Evolutionary conservation across 2,329 filamentous ascomycete genomes (phyloP).

Genomic region (Knufia fluminis): DNA sequence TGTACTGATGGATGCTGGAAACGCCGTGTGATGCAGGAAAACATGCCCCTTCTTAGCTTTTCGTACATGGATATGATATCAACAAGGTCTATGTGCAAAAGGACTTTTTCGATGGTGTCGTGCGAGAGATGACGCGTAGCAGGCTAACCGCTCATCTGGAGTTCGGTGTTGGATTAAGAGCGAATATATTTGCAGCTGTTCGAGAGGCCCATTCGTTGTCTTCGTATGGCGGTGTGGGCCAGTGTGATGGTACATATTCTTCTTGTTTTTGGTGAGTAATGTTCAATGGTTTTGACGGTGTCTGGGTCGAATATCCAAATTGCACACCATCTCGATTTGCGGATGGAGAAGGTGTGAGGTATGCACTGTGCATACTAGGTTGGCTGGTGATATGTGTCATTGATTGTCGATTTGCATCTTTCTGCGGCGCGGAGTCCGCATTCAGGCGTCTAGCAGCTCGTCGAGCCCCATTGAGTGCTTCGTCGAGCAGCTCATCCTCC

Average conservation of each 20-base stretch:
- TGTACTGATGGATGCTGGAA: neutral
- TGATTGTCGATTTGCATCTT: constrained; percentile 30
- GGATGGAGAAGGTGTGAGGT: constrained; percentile 67
- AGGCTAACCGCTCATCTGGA: constrained; percentile 23
- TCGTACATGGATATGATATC: constrained; percentile 10
- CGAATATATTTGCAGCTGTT: constrained; percentile 72
- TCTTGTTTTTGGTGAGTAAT: constrained; percentile 51
- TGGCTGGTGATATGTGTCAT: constrained; percentile 14
- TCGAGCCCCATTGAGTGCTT: constrained; percentile 70
- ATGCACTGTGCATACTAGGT: constrained; percentile 31
- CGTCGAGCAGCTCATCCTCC: constrained; percentile 89
- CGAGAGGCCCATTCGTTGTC: constrained; percentile 85
- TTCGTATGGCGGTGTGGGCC: constrained; percentile 92
- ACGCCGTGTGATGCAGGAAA: neutral
- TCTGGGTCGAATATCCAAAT: constrained; percentile 51
- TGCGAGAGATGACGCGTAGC: neutral
- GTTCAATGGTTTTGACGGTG: constrained; percentile 57
- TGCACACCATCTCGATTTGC: constrained; percentile 70
- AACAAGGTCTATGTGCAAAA: constrained; percentile 3
- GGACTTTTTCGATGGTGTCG: constrained; percentile 1
- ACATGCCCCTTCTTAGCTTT: constrained; percentile 4
- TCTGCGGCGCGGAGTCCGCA: constrained; percentile 25
- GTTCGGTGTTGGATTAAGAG: constrained; percentile 44
- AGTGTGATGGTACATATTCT: constrained; percentile 55
- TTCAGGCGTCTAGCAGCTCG: constrained; percentile 65